Evolutionary conservation across 768 basidiomycete species (phyloP), one percentile per base, ranked within the genome.

Genomic region (Rhodocollybia butyracea): DNA sequence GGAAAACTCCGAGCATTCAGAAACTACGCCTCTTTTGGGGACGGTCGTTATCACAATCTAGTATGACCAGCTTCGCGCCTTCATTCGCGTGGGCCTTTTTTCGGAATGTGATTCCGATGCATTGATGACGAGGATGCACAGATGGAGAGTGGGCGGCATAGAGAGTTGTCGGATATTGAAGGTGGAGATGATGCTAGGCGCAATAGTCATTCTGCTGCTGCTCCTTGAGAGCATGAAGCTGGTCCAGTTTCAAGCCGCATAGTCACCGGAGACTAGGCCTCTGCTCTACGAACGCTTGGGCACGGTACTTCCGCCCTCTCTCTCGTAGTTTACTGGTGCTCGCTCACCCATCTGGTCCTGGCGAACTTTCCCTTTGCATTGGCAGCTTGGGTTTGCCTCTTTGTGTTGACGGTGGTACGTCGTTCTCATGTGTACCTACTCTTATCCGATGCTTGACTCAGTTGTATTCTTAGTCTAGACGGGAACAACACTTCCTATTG

Each of bases 291-390:
- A 70, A 61, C 46, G 70, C 68, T 11, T 84, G 79, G 81, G 69
- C 66, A 30, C 68, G 72, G 57, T 91, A 92, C 64, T 91, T 88
- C 65, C 70, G 81, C 27, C 91, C 90, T 3, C 55, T 91, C n/a
- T n/a, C 62, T 53, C 60, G 70, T 61, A 57, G 76, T 76, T n/a
- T 91, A 91, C 63, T 88, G 85, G 61, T 67, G 75, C 24, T 72
- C 88, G 0, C 67, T 88, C 26, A 78, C 89, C 53, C 91, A 93
- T 66, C 75, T 93, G 21, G 64, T 84, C 39, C 72, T 88, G 24
- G 45, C 92, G 61, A 92, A 93, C 68, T 89, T 93, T 63, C 89
- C 89, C 0, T 91, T 81, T 61, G 88, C 88, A 15, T 68, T 92
- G 56, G 64, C 74, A n/a, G 86, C 88, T n/a, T 91, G 86, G 85